Conservation (phyloP, 441 rosid species). For the Eutrema salsugineum region DNA sequence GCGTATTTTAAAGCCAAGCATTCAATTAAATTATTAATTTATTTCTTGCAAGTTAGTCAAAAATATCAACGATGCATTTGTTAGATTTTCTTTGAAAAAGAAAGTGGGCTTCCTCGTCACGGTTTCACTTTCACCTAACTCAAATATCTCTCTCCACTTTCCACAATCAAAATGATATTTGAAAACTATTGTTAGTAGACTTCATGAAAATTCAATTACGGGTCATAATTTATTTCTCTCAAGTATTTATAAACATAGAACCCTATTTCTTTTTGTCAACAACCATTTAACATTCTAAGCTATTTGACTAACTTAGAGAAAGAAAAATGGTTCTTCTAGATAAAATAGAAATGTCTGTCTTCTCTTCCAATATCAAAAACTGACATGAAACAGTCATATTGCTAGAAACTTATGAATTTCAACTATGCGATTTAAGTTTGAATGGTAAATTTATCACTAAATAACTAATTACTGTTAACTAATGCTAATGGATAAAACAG, state of each 20-base stretch:
- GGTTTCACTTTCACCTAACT: constrained; percentile 12
- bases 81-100: constrained; percentile 9
- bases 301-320: not conserved
- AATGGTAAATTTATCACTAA: not conserved
- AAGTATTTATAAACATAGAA: not conserved
- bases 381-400: not conserved
- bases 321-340: not conserved
- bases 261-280: not conserved
- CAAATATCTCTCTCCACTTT: not conserved
- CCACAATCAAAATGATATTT: not conserved
- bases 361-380: not conserved
- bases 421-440: not conserved
- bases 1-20: not conserved
- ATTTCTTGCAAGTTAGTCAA: constrained; percentile 10
- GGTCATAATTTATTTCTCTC: not conserved
- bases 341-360: not conserved
- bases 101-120: constrained; percentile 20
- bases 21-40: not conserved
- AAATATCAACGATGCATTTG: constrained; percentile 10
- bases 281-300: not conserved
- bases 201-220: not conserved
- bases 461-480: not conserved
- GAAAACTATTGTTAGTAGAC: not conserved
- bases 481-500: constrained; percentile 26
- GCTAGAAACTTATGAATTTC: not conserved